These are phyloP conservation scores for Saturnispora saitoi DNA, from an alignment of 805 yeast genomes.

Conservation along the genomic window DNA sequence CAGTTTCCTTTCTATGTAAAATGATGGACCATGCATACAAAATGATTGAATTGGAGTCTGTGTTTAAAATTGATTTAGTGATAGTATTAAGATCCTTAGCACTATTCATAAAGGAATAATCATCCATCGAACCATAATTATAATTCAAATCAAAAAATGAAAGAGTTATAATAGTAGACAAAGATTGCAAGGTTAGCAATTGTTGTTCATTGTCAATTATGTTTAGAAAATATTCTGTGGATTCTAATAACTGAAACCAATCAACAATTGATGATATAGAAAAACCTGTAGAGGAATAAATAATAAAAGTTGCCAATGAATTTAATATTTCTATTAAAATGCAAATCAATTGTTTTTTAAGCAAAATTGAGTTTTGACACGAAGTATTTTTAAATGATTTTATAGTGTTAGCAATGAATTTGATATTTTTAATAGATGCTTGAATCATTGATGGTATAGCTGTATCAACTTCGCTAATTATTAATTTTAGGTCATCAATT, in stretches of 20 bases:
- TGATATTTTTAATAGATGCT: constrained; percentile 20
- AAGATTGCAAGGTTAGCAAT: constrained; percentile 31
- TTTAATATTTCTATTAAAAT: constrained; percentile 20
- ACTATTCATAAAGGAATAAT: constrained; percentile 35
- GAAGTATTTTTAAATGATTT: constrained; percentile 8
- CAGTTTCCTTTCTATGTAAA: constrained; percentile 41
- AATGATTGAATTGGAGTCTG: constrained; percentile 39
- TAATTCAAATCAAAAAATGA: constrained; percentile 50
- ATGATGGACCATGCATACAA: constrained; percentile 62
- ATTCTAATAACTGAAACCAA: constrained; percentile 51
- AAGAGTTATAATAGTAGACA: constrained; percentile 42
- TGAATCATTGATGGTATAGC: constrained; percentile 21
- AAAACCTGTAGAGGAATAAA: constrained; percentile 20
- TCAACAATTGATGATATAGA: constrained; percentile 27
- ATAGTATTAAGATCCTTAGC: constrained; percentile 28
- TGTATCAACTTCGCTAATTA: neutral
- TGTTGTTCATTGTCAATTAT: constrained; percentile 13
- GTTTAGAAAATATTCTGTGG: constrained; percentile 17
- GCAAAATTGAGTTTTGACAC: constrained; percentile 11
- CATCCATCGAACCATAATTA: constrained; percentile 34
- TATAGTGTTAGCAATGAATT: constrained; percentile 9
- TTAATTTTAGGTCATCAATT: neutral
- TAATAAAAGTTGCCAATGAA: constrained; percentile 20
- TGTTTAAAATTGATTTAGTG: constrained; percentile 19
- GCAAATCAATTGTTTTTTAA: constrained; percentile 14